Evolutionary conservation across 116 monocot genomes (phyloP), one percentile per base, ranked within the genome.

Genomic region (Zostera marina): DNA sequence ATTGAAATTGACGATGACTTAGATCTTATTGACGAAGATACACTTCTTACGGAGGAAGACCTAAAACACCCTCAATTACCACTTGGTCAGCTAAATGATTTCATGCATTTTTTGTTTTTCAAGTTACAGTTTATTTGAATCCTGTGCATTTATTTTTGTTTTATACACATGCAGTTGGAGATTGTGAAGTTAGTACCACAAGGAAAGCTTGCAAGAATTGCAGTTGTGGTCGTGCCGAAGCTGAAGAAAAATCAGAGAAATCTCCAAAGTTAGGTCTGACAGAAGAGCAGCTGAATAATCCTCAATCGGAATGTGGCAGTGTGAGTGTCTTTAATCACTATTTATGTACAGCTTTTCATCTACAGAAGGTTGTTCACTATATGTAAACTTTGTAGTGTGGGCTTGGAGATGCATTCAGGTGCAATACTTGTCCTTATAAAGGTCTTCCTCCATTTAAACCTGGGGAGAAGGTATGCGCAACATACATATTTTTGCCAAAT

Each of bases 191-290:
- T 61, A 86, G 89, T 38, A 81, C 71, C 41, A 69, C 78, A 9
- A 77, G 81, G 73, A 98, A 90, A 64, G 98, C 98, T 13, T 98
- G 98, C 86, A 90, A 86, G 74, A 98, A 98, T 60, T 98, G 98
- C 65, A 83, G 74, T 0, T 96, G 96, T 73, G 96, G 96, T 12
- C 73, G 86, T 23, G 96, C 86, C 15, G 98, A 90, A 68, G 81
- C 38, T 16, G 85, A 90, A 60, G 96, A 85, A n/a, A 90, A 90
- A 68, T 76, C 38, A 15, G 85, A 90, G 63, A 79, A 86, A 44
- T 72, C 78, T 38, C 70, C 72, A 62, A 82, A 86, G 70, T 58
- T 98, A 40, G 83, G 71, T 10, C 58, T 98, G 41, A 90, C 98
- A 11, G 63, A 67, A 2, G 90, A 98, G 42, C 81, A 81, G 68